phyloP scores from a whole-genome alignment of 768 basidiomycete genomes.

The Tricholoma matsutake region DNA sequence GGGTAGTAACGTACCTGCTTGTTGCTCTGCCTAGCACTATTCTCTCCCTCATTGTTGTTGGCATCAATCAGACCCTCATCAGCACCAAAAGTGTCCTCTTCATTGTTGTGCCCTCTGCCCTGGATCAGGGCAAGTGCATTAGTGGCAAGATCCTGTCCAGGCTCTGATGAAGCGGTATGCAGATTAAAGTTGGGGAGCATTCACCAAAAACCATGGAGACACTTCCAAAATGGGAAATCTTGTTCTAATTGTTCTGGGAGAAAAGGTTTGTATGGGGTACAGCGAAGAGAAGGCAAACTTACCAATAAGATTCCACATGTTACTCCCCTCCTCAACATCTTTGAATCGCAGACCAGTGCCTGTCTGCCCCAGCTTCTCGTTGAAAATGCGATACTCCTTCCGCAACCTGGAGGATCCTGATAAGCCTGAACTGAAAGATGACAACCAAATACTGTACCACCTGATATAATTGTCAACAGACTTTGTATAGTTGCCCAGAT shows the following conservation, averaged over 20 bases:
- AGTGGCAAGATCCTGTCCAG: slow-evolving; percentile 8
- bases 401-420: neutral
- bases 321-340: neutral
- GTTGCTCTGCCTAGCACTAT: neutral
- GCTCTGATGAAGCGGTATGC: slow-evolving; percentile 4
- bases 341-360: neutral
- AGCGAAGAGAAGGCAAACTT: no score
- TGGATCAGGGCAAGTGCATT: neutral
- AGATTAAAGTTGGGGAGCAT: slow-evolving; percentile 10
- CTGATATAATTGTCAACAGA: neutral
- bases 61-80: no score
- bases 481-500: neutral
- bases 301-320: neutral
- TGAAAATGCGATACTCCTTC: neutral
- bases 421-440: no score
- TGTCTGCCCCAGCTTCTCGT: neutral
- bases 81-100: neutral
- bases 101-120: neutral
- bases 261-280: neutral
- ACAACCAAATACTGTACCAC: neutral
- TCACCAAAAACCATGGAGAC: slow-evolving; percentile 1
- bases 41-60: no score
- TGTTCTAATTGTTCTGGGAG: neutral
- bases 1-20: neutral
- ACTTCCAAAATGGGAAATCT: neutral